Evolutionary conservation across 1,284 basidiomycete species (phyloP).

Genomic region (Pulchroboletus neoregius): DNA sequence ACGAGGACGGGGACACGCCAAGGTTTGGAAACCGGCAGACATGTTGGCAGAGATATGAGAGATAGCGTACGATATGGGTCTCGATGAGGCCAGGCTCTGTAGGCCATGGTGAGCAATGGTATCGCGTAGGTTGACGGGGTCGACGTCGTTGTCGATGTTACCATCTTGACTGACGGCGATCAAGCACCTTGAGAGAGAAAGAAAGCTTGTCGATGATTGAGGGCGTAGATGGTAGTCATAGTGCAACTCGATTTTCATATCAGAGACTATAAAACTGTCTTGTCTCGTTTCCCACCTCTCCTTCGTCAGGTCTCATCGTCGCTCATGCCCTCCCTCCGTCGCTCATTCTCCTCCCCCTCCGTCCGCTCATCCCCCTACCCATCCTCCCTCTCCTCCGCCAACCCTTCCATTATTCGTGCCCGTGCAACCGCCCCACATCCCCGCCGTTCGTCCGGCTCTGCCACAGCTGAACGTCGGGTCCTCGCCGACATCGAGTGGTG

Average conservation of each 20-base stretch:
- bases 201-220: conserved; percentile 48
- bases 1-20: conserved; percentile 47
- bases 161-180: conserved; percentile 58
- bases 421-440: conserved; percentile 41
- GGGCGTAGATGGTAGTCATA: conserved; percentile 57
- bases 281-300: conserved; percentile 31
- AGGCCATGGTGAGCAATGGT: conserved; percentile 42
- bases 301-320: conserved; percentile 14
- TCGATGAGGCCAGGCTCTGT: conserved; percentile 76
- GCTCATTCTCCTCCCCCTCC: conserved; percentile 60
- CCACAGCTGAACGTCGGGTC: conserved; percentile 59
- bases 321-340: conserved; percentile 72
- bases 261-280: conserved; percentile 30
- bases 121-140: conserved; percentile 40
- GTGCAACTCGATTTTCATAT: background rate
- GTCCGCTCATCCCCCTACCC: conserved; percentile 63
- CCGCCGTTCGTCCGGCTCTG: conserved; percentile 63
- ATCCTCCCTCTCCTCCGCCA: conserved; percentile 32
- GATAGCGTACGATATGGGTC: conserved; percentile 71
- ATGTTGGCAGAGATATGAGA: conserved; percentile 50
- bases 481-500: conserved; percentile 83
- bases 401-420: conserved; percentile 23
- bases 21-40: conserved; percentile 86
- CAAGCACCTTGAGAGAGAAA: conserved; percentile 53
- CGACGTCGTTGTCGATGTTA: conserved; percentile 56